These are phyloP conservation scores for Agaricales sp. DNA, from an alignment of 1,284 basidiomycete species.

Conservation along the genomic window DNA sequence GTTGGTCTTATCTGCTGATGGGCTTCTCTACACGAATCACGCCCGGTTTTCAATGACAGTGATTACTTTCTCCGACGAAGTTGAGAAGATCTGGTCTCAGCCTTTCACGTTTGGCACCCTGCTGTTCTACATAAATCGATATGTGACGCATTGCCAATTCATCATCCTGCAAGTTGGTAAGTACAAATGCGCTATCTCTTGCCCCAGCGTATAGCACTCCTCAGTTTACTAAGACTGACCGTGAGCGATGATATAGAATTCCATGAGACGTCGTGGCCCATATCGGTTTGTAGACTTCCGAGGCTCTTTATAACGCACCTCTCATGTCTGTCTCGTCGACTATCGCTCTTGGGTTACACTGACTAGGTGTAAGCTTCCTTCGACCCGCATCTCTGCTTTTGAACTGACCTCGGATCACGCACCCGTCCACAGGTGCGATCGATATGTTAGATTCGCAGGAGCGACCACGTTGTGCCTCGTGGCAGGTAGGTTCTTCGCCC, in stretches of 20 bases:
- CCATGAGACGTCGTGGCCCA: background rate
- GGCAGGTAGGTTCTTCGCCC: conserved; percentile 18
- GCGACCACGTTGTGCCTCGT: conserved; percentile 16
- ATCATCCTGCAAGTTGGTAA: background rate
- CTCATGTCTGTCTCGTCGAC: too few relatives aligned
- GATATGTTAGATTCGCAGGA: conserved; percentile 11
- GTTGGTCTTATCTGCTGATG: background rate
- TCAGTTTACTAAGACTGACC: background rate
- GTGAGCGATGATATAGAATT: background rate
- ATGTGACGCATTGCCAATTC: background rate
- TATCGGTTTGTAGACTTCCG: background rate
- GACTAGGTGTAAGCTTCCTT: background rate
- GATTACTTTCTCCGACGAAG: background rate
- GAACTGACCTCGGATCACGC: too few relatives aligned
- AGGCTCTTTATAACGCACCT: background rate
- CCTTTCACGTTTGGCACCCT: background rate
- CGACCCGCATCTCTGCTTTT: too few relatives aligned
- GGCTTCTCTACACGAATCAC: too few relatives aligned
- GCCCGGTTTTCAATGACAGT: background rate
- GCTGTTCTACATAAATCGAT: background rate
- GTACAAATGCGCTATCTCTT: background rate
- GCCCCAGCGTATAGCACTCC: too few relatives aligned
- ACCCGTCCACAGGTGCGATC: background rate
- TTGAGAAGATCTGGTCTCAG: background rate
- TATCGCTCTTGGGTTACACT: too few relatives aligned